A percentile compares a stretch with the other conserved stretches of the same genome.
These are phyloP conservation scores for Globisporangium nodosum DNA, from an alignment of 352 stramenopile species.

Conservation along the genomic window DNA sequence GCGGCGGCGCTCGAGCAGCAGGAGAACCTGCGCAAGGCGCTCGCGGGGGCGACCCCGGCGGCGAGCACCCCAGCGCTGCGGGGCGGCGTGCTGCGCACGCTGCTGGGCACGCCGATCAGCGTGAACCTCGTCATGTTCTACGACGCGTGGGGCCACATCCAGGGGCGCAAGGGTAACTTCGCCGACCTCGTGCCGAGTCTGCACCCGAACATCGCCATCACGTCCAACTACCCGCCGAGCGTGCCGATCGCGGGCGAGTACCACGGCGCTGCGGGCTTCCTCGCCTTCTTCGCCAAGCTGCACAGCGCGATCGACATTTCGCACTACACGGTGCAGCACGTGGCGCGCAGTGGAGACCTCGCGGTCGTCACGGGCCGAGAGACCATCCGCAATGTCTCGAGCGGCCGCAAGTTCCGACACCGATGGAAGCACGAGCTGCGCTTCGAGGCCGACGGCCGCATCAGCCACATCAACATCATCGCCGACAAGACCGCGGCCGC, in stretches of 20 bases:
- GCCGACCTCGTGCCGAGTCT: slow-evolving; percentile 69
- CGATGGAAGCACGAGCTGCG: slow-evolving; percentile 82
- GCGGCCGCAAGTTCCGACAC: slow-evolving; percentile 70
- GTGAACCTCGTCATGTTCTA: slow-evolving; percentile 70
- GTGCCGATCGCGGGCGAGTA: slow-evolving; percentile 69
- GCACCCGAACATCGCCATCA: slow-evolving; percentile 71
- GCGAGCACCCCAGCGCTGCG: not conserved
- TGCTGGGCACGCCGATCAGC: slow-evolving; percentile 46
- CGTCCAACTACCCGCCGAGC: slow-evolving; percentile 67
- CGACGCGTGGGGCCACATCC: slow-evolving; percentile 66
- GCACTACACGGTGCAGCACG: slow-evolving; percentile 62
- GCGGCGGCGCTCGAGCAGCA: slow-evolving; percentile 56
- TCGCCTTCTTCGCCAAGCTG: slow-evolving; percentile 68
- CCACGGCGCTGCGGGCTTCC: slow-evolving; percentile 50
- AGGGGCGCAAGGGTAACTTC: slow-evolving; percentile 75
- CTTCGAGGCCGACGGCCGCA: slow-evolving; percentile 70
- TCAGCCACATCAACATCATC: slow-evolving; percentile 83
- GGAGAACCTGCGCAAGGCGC: slow-evolving; percentile 24
- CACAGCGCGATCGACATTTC: slow-evolving; percentile 67
- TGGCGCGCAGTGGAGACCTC: slow-evolving; percentile 62
- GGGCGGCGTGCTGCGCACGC: slow-evolving; percentile 29
- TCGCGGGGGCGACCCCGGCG: not conserved
- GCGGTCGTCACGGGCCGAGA: slow-evolving; percentile 76
- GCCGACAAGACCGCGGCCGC: slow-evolving; percentile 75
- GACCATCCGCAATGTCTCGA: slow-evolving; percentile 61